Evolutionary conservation across 2,329 filamentous ascomycete genomes (phyloP).

Genomic region (Pseudocercospora crystallina): DNA sequence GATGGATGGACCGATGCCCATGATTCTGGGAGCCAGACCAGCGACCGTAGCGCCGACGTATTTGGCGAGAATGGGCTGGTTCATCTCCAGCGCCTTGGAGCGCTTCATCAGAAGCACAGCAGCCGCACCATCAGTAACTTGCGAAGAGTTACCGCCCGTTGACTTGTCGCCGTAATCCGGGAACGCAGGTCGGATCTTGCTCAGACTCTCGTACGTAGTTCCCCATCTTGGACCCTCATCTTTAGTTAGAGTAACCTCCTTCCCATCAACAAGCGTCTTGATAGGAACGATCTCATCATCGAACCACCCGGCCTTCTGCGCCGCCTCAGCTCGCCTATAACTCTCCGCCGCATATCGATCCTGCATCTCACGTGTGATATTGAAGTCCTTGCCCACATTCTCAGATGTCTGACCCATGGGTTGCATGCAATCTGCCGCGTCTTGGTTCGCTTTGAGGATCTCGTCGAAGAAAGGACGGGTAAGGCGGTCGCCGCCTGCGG

Average conservation of each 20-base stretch:
- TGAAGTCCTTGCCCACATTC: constrained; percentile 90
- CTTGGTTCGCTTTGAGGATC: constrained; percentile 68
- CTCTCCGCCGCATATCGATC: constrained; percentile 85
- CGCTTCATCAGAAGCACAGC: constrained; percentile 93
- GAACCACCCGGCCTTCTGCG: constrained; percentile 88
- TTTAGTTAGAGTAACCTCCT: constrained; percentile 73
- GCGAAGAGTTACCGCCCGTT: constrained; percentile 90
- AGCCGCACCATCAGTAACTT: constrained; percentile 92
- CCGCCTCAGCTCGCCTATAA: constrained; percentile 81
- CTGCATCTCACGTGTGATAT: constrained; percentile 75
- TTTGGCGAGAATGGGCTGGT: constrained; percentile 90
- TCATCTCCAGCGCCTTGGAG: constrained; percentile 79
- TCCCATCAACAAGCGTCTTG: constrained; percentile 70
- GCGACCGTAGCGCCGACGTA: constrained; percentile 89
- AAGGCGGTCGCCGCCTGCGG: constrained; percentile 66
- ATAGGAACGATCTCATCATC: constrained; percentile 94
- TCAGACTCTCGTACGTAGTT: constrained; percentile 78
- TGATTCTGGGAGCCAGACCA: constrained; percentile 87
- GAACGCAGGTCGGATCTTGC: constrained; percentile 88
- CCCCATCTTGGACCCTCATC: constrained; percentile 91
- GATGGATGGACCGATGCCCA: constrained; percentile 83
- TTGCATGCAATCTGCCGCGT: constrained; percentile 82
- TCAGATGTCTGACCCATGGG: constrained; percentile 98
- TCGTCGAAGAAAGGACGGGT: constrained; percentile 74
- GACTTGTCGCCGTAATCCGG: constrained; percentile 82